A percentile compares a stretch with the other conserved stretches of the same genome.
Evolutionary conservation across 1,139 yeast genomes (phyloP).

Genomic region (Candida tropicalis): DNA sequence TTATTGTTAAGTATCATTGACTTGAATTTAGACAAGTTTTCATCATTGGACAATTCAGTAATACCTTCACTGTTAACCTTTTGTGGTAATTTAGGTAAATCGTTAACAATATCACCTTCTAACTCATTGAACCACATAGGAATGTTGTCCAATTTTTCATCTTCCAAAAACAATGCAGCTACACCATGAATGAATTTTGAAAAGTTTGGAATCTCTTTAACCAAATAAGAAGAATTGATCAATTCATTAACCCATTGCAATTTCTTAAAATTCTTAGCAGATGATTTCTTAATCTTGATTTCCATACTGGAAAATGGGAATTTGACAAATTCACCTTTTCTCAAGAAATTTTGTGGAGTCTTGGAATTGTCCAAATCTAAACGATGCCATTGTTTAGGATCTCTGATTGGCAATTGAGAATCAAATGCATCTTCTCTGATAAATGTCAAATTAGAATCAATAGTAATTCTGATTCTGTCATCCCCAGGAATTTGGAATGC

Average conservation of each 20-base stretch:
- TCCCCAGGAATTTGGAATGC: slow-evolving; percentile 99
- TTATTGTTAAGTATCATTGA: slow-evolving; percentile 41
- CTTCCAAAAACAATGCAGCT: slow-evolving; percentile 84
- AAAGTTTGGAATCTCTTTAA: slow-evolving; percentile 88
- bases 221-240: slow-evolving; percentile 71
- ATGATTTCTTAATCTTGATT: slow-evolving; percentile 67
- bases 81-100: slow-evolving; percentile 27
- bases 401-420: slow-evolving; percentile 81
- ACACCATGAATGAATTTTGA: slow-evolving; percentile 91
- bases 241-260: slow-evolving; percentile 88
- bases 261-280: slow-evolving; percentile 38
- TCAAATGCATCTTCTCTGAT: slow-evolving; percentile 92
- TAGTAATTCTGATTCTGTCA: slow-evolving; percentile 82
- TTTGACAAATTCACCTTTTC: slow-evolving; percentile 83
- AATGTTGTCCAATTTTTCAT: slow-evolving; percentile 82
- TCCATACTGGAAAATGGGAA: slow-evolving; percentile 95
- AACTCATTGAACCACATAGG: slow-evolving; percentile 96
- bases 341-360: slow-evolving; percentile 69
- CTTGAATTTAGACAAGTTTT: slow-evolving; percentile 48
- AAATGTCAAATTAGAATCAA: slow-evolving; percentile 85
- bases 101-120: slow-evolving; percentile 57
- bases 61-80: slow-evolving; percentile 12
- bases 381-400: slow-evolving; percentile 90
- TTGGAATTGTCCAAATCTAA: slow-evolving; percentile 79
- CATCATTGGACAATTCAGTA: slow-evolving; percentile 36